Percentiles rank a stretch among this genome's conserved stretches.
Conservation (phyloP, 2,329 filamentous ascomycete species). For the Ceratocystis huliohia region DNA sequence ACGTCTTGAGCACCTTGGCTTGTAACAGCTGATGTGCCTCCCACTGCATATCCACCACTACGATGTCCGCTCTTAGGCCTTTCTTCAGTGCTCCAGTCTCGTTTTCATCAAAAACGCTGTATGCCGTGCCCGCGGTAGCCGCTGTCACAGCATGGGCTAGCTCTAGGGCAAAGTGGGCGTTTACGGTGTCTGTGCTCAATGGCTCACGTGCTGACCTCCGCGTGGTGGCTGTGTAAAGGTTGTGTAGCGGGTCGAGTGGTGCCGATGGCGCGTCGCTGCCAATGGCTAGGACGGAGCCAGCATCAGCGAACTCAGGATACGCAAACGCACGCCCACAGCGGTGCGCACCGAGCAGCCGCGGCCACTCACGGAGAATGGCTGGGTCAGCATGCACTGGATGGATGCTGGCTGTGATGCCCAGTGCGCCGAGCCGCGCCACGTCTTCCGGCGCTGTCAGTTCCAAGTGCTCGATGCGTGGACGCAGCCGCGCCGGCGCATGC, state of each 20-base stretch:
- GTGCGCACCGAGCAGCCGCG: constrained; percentile 40
- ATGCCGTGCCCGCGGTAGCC: constrained; percentile 43
- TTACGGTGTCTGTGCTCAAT: constrained; percentile 32
- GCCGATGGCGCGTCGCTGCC: constrained; percentile 50
- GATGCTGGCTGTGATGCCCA: constrained; percentile 49
- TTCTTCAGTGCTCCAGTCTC: constrained; percentile 40
- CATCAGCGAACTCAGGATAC: constrained; percentile 47
- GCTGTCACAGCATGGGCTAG: constrained; percentile 42
- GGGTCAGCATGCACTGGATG: constrained; percentile 49
- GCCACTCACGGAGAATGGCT: constrained; percentile 49
- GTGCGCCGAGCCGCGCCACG: constrained; percentile 40
- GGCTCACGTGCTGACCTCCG: constrained; percentile 42
- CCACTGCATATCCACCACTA: constrained; percentile 35
- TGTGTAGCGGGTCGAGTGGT: constrained; percentile 40
- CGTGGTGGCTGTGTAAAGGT: constrained; percentile 48
- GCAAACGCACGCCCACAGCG: constrained; percentile 49
- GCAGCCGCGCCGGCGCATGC: constrained; percentile 33
- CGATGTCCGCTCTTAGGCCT: constrained; percentile 46
- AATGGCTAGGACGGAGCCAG: constrained; percentile 42
- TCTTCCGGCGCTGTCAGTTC: constrained; percentile 46
- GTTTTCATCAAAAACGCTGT: constrained; percentile 44
- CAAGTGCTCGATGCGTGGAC: constrained; percentile 53
- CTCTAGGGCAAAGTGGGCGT: constrained; percentile 41
- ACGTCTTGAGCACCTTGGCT: constrained; percentile 39
- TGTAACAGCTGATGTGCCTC: constrained; percentile 35